Evolutionary conservation across 148 eudicot genomes (phyloP).

Genomic region (Spergularia marina): DNA sequence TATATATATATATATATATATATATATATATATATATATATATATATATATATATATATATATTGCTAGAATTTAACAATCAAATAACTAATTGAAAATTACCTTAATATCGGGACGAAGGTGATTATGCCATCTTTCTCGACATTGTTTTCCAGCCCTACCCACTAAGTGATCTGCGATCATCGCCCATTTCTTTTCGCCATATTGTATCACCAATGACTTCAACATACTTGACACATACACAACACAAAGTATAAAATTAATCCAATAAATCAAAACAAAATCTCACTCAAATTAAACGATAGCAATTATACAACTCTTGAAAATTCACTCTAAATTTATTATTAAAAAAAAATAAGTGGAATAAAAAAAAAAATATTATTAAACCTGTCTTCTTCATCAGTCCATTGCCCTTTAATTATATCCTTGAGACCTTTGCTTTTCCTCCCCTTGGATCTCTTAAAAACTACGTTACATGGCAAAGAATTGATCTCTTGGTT

Average conservation of each 20-base stretch:
- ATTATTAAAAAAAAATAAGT: neutral
- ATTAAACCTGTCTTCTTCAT: conserved; percentile 65
- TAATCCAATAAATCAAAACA: no score
- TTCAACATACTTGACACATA: conserved; percentile 41
- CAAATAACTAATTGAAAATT: neutral
- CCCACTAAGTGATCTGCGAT: conserved; percentile 52
- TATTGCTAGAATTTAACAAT: no score
- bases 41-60: no score
- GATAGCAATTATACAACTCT: neutral
- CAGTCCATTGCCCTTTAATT: conserved; percentile 79
- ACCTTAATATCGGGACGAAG: conserved; percentile 78
- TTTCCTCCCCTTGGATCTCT: conserved; percentile 20
- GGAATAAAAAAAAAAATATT: neutral
- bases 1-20: no score
- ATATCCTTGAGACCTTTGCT: conserved; percentile 22
- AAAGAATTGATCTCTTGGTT: neutral
- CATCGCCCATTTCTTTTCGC: conserved; percentile 52
- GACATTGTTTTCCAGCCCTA: conserved; percentile 79
- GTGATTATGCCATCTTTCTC: conserved; percentile 86
- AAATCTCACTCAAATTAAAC: neutral
- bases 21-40: no score
- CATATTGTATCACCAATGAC: conserved; percentile 46
- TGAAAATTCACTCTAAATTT: neutral
- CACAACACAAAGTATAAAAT: neutral
- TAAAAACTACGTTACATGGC: neutral